These are phyloP conservation scores for Erodium moschatum DNA, from an alignment of 441 rosid species.

Conservation along the genomic window DNA sequence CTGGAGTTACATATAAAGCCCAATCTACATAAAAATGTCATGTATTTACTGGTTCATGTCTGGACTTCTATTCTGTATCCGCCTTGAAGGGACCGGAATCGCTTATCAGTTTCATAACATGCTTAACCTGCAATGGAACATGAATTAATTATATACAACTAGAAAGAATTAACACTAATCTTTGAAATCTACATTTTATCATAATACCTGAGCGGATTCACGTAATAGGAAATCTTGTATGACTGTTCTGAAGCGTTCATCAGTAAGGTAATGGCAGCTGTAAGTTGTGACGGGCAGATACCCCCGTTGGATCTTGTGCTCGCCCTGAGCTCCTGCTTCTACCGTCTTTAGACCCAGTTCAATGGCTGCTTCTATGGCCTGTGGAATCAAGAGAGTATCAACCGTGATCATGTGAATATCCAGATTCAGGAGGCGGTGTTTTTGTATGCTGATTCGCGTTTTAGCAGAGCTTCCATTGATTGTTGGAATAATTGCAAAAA, in stretches of 20 bases:
- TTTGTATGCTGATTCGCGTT: background rate
- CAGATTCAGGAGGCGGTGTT: background rate
- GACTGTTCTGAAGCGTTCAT: slow-evolving; percentile 64
- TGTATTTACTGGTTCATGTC: background rate
- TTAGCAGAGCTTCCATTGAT: background rate
- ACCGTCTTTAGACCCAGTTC: slow-evolving; percentile 66
- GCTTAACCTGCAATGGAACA: slow-evolving; percentile 45
- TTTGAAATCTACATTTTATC: background rate
- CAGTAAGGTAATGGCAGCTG: slow-evolving; percentile 77
- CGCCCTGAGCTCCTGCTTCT: slow-evolving; percentile 99
- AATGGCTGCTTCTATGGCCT: slow-evolving; percentile 94
- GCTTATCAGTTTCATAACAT: slow-evolving; percentile 53
- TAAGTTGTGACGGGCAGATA: slow-evolving; percentile 79
- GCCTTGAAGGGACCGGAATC: slow-evolving; percentile 88
- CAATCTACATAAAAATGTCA: background rate
- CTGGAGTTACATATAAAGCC: background rate
- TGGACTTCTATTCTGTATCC: slow-evolving; percentile 27
- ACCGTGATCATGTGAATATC: background rate
- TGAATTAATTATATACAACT: background rate
- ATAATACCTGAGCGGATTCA: slow-evolving; percentile 69
- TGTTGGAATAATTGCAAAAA: background rate
- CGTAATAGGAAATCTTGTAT: slow-evolving; percentile 60
- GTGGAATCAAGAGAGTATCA: slow-evolving; percentile 15
- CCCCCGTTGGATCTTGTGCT: slow-evolving; percentile 92
- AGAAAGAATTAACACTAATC: background rate